These are phyloP conservation scores for Pulveroboletus sp. DNA, from an alignment of 768 basidiomycete genomes.

Conservation along the genomic window DNA sequence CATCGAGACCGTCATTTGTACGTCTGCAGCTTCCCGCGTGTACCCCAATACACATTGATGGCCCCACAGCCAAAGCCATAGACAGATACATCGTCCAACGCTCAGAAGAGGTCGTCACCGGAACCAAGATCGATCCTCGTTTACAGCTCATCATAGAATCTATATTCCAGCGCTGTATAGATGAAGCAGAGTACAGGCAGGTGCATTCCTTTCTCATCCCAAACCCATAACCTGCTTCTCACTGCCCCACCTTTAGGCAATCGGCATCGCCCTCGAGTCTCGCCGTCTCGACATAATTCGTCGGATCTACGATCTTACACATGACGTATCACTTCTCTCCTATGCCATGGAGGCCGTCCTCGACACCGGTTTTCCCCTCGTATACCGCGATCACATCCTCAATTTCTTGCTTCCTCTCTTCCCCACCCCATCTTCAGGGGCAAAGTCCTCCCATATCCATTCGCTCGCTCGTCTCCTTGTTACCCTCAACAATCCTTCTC, in stretches of 20 bases:
- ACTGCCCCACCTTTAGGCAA: conserved; percentile 51
- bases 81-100: conserved; percentile 85
- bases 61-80: conserved; percentile 79
- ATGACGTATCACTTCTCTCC: conserved; percentile 74
- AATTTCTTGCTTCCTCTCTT: conserved; percentile 83
- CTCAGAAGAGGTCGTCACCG: conserved; percentile 44
- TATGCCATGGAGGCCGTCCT: conserved; percentile 93
- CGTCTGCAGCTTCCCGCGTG: conserved; percentile 33
- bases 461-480: conserved; percentile 86
- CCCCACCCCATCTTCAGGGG: conserved; percentile 66
- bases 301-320: conserved; percentile 65
- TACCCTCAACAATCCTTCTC: conserved; percentile 75
- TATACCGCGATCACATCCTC: conserved; percentile 78
- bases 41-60: background rate
- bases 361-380: conserved; percentile 83
- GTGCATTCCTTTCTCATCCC: conserved; percentile 36
- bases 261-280: conserved; percentile 93
- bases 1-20: conserved; percentile 91
- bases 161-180: conserved; percentile 81
- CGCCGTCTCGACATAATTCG: conserved; percentile 84
- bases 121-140: conserved; percentile 70
- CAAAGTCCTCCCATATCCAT: conserved; percentile 71
- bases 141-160: conserved; percentile 83
- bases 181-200: conserved; percentile 89
- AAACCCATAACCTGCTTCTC: conserved; percentile 6